These are phyloP conservation scores for Coniophora puteana DNA, from an alignment of 1,284 basidiomycete genomes.

Conservation along the genomic window DNA sequence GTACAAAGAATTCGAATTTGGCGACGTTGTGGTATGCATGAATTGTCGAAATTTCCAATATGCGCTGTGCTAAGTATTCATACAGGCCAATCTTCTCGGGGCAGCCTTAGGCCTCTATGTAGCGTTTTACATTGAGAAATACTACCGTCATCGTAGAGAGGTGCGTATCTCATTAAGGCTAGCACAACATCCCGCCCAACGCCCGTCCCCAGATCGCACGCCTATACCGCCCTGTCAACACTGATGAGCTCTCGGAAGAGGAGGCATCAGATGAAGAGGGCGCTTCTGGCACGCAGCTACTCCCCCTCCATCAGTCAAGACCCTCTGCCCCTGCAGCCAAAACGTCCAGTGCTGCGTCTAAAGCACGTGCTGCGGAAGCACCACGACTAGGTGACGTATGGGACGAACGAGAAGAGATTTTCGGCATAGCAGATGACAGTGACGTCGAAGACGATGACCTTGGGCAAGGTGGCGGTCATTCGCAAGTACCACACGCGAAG, in stretches of 20 bases:
- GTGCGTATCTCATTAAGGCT: constrained; percentile 33
- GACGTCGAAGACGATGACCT: constrained; percentile 14
- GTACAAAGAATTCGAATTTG: constrained; percentile 77
- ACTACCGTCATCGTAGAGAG: constrained; percentile 75
- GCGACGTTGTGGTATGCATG: constrained; percentile 66
- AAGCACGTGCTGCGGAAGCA: constrained; percentile 24
- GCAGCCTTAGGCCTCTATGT: constrained; percentile 68
- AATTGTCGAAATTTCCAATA: constrained; percentile 7
- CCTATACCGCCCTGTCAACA: constrained; percentile 66
- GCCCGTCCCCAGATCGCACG: constrained; percentile 54
- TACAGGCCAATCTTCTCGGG: constrained; percentile 80
- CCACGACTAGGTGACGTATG: constrained; percentile 58
- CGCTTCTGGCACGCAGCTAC: constrained; percentile 47
- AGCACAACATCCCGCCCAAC: constrained; percentile 4
- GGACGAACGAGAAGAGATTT: constrained; percentile 76
- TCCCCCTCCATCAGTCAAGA: constrained; percentile 44
- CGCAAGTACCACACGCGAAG: no score
- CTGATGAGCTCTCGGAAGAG: constrained; percentile 50
- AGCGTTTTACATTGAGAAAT: constrained; percentile 65
- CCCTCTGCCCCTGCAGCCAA: constrained; percentile 13
- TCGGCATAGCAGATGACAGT: constrained; percentile 56
- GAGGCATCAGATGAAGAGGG: constrained; percentile 45
- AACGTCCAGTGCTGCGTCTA: constrained; percentile 10
- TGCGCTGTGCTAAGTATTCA: constrained; percentile 8
- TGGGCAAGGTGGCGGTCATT: constrained; percentile 42